Percentiles rank a stretch among this genome's conserved stretches.
Evolutionary conservation across 1,284 basidiomycete species (phyloP).

Genomic region (Ustilago lituana): DNA sequence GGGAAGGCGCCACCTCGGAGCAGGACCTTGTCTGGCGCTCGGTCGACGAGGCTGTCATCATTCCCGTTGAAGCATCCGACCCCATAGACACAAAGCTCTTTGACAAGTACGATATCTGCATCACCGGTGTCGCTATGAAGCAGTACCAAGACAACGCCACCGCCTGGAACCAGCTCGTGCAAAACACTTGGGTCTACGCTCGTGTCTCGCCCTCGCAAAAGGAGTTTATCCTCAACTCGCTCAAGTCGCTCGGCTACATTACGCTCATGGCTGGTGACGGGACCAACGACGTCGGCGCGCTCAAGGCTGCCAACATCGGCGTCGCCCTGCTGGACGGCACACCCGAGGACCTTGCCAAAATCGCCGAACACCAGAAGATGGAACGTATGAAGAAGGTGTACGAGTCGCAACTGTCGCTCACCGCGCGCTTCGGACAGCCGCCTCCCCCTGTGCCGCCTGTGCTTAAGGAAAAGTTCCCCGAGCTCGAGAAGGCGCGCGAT

Average conservation of each 20-base stretch:
- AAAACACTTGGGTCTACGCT: conserved; percentile 66
- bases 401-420: conserved; percentile 62
- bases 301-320: conserved; percentile 67
- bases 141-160: conserved; percentile 55
- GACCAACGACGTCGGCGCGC: conserved; percentile 66
- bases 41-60: conserved; percentile 57
- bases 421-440: conserved; percentile 55
- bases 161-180: conserved; percentile 59
- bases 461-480: conserved; percentile 60
- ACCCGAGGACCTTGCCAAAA: conserved; percentile 63
- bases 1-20: conserved; percentile 54
- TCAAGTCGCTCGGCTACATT: conserved; percentile 64
- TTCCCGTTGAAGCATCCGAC: conserved; percentile 52
- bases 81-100: conserved; percentile 61
- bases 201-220: conserved; percentile 66
- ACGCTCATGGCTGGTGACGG: conserved; percentile 67
- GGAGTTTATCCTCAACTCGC: conserved; percentile 64
- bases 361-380: conserved; percentile 63
- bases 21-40: conserved; percentile 61
- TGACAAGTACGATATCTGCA: conserved; percentile 65
- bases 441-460: conserved; percentile 62
- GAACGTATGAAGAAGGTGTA: conserved; percentile 67
- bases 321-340: conserved; percentile 66
- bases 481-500: conserved; percentile 63
- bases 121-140: conserved; percentile 65